Evolutionary conservation across 768 basidiomycete genomes (phyloP), one percentile per base, ranked within the genome.

Genomic region (Phylloporus sp.): DNA sequence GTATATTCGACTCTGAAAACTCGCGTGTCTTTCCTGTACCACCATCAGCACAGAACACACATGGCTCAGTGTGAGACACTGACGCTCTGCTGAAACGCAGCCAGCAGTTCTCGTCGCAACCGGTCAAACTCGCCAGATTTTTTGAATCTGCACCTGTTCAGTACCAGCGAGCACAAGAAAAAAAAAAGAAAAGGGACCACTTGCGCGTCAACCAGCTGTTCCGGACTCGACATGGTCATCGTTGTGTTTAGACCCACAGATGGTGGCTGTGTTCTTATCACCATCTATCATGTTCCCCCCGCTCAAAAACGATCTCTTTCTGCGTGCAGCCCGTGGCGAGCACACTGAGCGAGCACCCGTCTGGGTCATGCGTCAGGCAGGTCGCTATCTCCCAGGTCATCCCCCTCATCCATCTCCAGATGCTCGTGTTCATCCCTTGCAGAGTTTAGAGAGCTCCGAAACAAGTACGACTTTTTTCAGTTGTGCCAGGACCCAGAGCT

Each of bases 311-410:
- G 91, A 97, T 67, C 77, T 97, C 39, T 63, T 97, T 29, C 69
- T 97, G 44, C 83, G 95, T n/a, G 93, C 95, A 39, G 93, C 93
- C 49, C 68, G 81, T 69, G 91, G 92, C 82, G 87, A 95, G 70
- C 75, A 78, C 67, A 94, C 91, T 0, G 91, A 93, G 63, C 82
- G 89, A 49, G 92, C 94, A 7, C 94, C 95, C n/a, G 92, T 94
- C 50, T 97, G 95, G 95, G 88, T 95, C 45, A 97, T 97, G 95
- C 82, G 95, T 31, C 95, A 97, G 68, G 95, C 95, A 22, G 95
- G 95, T 44, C 83, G 95, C 47, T 95, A 95, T 73, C 82, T 97
- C 41, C 95, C 95, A 70, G 95, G 90, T 89, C 61, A 65, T 71
- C 66, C 52, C 42, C 4, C 18, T 29, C 47, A n/a, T 4, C 43